Conservation (phyloP, 768 basidiomycete genomes). For the Trametes gibbosa region DNA sequence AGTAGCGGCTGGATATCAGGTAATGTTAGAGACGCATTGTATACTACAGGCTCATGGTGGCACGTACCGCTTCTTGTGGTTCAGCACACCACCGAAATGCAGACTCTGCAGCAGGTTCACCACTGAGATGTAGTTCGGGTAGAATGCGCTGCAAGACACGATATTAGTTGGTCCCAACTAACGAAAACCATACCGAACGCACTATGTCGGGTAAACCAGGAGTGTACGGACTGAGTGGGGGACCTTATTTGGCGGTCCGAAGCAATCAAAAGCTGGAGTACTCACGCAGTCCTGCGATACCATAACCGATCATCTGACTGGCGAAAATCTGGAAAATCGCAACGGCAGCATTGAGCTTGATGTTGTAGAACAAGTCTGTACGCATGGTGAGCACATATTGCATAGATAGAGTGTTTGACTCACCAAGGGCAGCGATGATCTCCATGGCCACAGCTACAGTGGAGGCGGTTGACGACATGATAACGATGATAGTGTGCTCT, state of each 20-base stretch:
- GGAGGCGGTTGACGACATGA: conserved; percentile 59
- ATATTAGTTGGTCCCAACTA: not conserved
- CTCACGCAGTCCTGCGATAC: conserved; percentile 31
- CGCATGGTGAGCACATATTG: not conserved
- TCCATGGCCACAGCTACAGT: conserved; percentile 56
- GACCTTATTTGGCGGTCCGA: not conserved
- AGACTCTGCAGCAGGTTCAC: conserved; percentile 52
- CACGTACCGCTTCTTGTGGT: conserved; percentile 41
- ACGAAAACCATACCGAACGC: conserved; percentile 5
- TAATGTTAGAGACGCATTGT: not conserved
- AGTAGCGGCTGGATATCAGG: conserved; percentile 35
- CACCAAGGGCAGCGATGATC: conserved; percentile 55
- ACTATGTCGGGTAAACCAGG: conserved; percentile 54
- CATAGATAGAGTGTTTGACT: conserved; percentile 17
- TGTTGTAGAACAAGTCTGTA: conserved; percentile 50
- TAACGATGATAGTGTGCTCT: conserved; percentile 63
- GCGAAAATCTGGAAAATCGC: conserved; percentile 58
- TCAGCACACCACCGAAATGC: conserved; percentile 49
- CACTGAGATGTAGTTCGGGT: conserved; percentile 49
- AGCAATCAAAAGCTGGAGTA: not conserved
- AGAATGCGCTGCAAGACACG: conserved; percentile 38
- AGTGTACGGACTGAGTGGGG: conserved; percentile 40
- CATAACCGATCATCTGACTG: conserved; percentile 39
- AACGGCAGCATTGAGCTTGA: conserved; percentile 45
- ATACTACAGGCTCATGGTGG: not conserved